A percentile compares a stretch with the other conserved stretches of the same genome.
These are phyloP conservation scores for Melocanna baccifera DNA, from an alignment of 176 grass and related monocot genomes.

Conservation along the genomic window DNA sequence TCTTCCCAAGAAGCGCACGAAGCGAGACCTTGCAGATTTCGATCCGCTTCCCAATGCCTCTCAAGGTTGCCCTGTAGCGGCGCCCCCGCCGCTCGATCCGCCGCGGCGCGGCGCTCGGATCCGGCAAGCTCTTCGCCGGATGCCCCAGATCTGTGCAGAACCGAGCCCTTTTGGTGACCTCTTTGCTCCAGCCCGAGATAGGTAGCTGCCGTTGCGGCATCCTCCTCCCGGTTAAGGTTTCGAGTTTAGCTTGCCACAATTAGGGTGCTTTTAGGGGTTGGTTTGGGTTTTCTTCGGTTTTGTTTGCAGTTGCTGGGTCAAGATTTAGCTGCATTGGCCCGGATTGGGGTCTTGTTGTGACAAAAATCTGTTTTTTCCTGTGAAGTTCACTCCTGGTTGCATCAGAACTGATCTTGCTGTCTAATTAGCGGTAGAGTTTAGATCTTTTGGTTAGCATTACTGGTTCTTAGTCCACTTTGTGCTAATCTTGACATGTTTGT, in stretches of 20 bases:
- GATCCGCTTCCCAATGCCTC: constrained; percentile 34
- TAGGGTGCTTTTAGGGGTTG: background rate
- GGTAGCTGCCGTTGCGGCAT: background rate
- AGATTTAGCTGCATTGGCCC: constrained; percentile 44
- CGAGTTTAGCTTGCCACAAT: background rate
- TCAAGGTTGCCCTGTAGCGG: constrained; percentile 4
- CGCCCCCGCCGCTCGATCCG: background rate
- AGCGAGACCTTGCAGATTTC: constrained; percentile 34
- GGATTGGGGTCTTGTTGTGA: background rate
- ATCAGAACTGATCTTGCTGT: background rate
- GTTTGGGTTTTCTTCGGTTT: background rate
- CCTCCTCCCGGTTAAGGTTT: constrained; percentile 1
- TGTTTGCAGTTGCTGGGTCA: background rate
- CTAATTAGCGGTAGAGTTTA: background rate
- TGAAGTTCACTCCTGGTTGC: background rate
- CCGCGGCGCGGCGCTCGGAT: constrained; percentile 40
- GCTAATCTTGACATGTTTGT: background rate
- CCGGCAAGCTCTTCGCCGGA: constrained; percentile 9
- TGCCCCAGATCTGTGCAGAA: constrained; percentile 37
- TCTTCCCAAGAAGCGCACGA: constrained; percentile 31
- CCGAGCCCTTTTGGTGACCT: background rate
- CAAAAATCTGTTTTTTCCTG: background rate
- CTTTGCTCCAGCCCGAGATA: background rate
- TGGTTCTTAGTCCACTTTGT: background rate
- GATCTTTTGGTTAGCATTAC: background rate